Conservation (phyloP, 441 rosid species). For the Syzygium malaccense region DNA sequence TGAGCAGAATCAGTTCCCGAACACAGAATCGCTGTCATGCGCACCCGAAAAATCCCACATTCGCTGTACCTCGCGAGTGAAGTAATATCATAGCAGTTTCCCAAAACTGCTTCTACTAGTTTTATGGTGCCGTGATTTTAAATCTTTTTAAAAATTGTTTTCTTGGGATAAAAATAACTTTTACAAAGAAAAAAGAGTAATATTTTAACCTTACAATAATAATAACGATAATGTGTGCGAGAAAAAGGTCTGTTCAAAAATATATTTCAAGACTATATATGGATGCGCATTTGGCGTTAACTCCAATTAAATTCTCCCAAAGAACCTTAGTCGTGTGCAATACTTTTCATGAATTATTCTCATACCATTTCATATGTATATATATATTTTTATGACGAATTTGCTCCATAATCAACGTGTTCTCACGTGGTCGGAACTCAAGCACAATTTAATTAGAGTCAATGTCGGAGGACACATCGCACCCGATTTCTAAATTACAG, state of each 20-base stretch:
- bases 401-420: background rate
- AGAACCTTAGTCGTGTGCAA: background rate
- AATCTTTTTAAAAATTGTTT: background rate
- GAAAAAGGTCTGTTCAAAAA: background rate
- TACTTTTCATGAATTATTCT: background rate
- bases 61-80: rapidly evolving
- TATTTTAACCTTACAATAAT: background rate
- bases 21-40: too few species aligned
- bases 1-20: too few species aligned
- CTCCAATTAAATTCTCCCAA: background rate
- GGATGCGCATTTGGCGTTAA: background rate
- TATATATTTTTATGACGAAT: rapidly evolving
- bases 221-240: background rate
- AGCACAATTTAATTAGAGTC: background rate
- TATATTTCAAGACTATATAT: background rate
- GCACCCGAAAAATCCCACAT: background rate
- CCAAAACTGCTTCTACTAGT: background rate
- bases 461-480: background rate
- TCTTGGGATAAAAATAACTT: background rate
- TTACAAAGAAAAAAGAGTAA: background rate
- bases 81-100: background rate
- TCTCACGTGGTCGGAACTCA: background rate
- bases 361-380: rapidly evolving
- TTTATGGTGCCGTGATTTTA: background rate
- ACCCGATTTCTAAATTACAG: background rate